Percentiles rank a stretch among this genome's conserved stretches.
Evolutionary conservation across 106 monocot genomes (phyloP).

Genomic region (Platanthera guangdongensis): DNA sequence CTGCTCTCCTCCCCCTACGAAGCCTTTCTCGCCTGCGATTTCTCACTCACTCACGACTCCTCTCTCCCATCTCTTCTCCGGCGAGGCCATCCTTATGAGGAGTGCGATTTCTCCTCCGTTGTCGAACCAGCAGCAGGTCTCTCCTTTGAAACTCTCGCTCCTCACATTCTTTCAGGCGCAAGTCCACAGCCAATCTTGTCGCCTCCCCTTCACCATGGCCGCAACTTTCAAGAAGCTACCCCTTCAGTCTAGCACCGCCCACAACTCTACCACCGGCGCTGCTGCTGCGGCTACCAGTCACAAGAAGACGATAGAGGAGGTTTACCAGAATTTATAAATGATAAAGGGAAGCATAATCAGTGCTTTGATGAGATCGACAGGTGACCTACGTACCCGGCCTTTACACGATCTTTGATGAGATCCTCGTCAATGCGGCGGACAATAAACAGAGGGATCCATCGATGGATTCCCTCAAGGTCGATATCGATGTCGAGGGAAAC

Average conservation of each 20-base stretch:
- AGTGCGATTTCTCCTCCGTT: no score
- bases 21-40: no score
- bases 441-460: constrained; percentile 96
- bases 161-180: constrained; percentile 15
- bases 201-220: constrained; percentile 30
- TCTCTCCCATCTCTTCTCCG: no score
- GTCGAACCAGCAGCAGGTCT: no score
- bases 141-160: not conserved
- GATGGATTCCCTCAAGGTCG: constrained; percentile 82
- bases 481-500: constrained; percentile 55
- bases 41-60: no score
- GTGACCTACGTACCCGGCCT: constrained; percentile 89
- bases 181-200: constrained; percentile 35
- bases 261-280: constrained; percentile 28
- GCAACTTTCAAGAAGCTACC: constrained; percentile 38
- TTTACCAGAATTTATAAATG: constrained; percentile 99
- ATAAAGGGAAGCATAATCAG: no score
- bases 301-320: constrained; percentile 80
- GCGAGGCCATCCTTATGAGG: no score
- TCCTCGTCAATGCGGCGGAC: constrained; percentile 98
- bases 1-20: no score
- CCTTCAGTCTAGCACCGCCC: constrained; percentile 55
- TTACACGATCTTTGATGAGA: constrained; percentile 99
- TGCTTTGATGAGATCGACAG: no score
- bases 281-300: not conserved